A percentile compares a stretch with the other conserved stretches of the same genome.
Evolutionary conservation across 2,329 filamentous ascomycete genomes (phyloP).

Genomic region (Colletotrichum tofieldiae): DNA sequence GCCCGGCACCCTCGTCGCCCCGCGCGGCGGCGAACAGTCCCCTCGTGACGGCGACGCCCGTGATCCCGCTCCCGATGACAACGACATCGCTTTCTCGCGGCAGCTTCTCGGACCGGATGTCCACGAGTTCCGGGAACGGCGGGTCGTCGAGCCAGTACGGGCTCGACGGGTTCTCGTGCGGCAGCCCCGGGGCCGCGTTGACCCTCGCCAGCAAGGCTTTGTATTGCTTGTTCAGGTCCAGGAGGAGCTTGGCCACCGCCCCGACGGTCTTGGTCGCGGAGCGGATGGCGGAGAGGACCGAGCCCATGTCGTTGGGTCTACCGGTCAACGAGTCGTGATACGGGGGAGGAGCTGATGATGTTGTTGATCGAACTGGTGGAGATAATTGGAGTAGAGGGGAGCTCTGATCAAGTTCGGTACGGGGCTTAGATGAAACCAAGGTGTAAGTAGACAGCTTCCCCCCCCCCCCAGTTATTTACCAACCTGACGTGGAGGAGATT

Average conservation of each 20-base stretch:
- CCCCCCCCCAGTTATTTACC: not conserved
- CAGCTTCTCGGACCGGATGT: slow-evolving; percentile 52
- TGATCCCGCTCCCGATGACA: slow-evolving; percentile 71
- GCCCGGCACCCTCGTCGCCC: slow-evolving; percentile 24
- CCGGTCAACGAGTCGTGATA: not conserved
- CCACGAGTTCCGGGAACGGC: slow-evolving; percentile 59
- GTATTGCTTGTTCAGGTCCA: slow-evolving; percentile 48
- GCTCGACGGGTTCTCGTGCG: slow-evolving; percentile 57
- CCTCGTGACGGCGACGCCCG: slow-evolving; percentile 59
- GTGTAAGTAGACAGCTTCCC: not conserved
- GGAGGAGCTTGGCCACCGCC: slow-evolving; percentile 47
- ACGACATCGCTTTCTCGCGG: slow-evolving; percentile 62
- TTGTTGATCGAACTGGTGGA: not conserved
- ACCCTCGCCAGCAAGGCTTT: slow-evolving; percentile 51
- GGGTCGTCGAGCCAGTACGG: slow-evolving; percentile 65
- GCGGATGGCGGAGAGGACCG: slow-evolving; percentile 50
- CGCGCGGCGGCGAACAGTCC: slow-evolving; percentile 28
- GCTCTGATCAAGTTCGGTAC: not conserved
- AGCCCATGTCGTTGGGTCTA: slow-evolving; percentile 50
- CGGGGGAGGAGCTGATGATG: not conserved
- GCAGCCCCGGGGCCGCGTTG: slow-evolving; percentile 56
- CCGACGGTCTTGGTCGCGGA: slow-evolving; percentile 46
- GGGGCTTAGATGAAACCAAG: not conserved
- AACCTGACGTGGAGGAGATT: not conserved
- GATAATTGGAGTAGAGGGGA: not conserved